phyloP scores from a whole-genome alignment of 139 green algal genomes.

The Tetradesmus lagerheimii region DNA sequence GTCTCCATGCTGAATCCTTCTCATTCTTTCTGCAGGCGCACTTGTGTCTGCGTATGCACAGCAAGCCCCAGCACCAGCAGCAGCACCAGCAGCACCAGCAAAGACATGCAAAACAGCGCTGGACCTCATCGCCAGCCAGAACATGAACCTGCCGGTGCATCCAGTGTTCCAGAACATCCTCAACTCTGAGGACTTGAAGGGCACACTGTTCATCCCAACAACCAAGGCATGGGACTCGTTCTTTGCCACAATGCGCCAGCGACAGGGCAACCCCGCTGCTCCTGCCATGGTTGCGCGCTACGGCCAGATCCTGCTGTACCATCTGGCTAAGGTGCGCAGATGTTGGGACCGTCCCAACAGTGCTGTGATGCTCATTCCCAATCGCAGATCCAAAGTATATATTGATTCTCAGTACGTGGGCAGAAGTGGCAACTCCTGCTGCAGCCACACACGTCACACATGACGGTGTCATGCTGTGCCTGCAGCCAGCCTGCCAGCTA shows the following conservation, averaged over 20 bases:
- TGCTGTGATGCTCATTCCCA: too few relatives aligned
- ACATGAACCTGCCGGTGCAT: slow-evolving; percentile 46
- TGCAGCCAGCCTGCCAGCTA: too few relatives aligned
- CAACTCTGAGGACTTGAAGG: slow-evolving; percentile 36
- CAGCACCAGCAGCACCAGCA: slow-evolving; percentile 21
- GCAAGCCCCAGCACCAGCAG: slow-evolving; percentile 6
- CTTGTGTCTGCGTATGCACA: slow-evolving; percentile 2
- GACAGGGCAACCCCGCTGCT: slow-evolving; percentile 49
- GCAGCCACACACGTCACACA: too few relatives aligned
- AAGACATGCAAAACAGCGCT: slow-evolving; percentile 44
- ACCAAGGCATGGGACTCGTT: slow-evolving; percentile 46
- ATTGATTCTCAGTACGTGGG: too few relatives aligned
- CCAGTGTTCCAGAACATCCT: slow-evolving; percentile 52
- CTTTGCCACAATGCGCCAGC: slow-evolving; percentile 45
- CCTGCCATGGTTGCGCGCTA: slow-evolving; percentile 48
- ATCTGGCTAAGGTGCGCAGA: slow-evolving; percentile 35
- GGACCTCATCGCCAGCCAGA: slow-evolving; percentile 46
- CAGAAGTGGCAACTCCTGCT: too few relatives aligned
- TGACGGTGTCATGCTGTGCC: too few relatives aligned
- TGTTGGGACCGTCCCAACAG: too few relatives aligned
- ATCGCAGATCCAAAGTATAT: too few relatives aligned
- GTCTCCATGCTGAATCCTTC: background rate
- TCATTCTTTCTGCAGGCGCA: background rate
- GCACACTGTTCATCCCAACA: slow-evolving; percentile 50
- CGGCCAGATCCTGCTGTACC: slow-evolving; percentile 49